phyloP scores from a whole-genome alignment of 1,284 basidiomycete species.

The Ganoderma multipileum region DNA sequence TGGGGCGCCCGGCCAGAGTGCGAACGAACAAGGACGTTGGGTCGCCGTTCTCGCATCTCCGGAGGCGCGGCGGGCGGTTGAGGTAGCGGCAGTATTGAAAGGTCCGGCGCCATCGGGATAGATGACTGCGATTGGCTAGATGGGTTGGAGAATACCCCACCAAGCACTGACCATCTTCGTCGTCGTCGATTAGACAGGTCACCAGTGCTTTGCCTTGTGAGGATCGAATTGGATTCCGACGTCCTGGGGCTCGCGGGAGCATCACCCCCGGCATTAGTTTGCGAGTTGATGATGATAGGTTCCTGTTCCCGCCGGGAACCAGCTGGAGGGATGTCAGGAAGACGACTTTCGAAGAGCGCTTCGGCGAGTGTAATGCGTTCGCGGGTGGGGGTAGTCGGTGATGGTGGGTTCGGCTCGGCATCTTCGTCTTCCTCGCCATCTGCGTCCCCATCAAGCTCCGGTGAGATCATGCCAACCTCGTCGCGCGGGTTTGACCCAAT shows the following conservation, averaged over 20 bases:
- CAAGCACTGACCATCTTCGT: conserved; percentile 63
- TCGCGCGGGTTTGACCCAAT: conserved; percentile 38
- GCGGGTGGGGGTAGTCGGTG: conserved; percentile 46
- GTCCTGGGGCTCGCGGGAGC: conserved; percentile 55
- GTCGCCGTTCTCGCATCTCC: conserved; percentile 34
- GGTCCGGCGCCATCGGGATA: conserved; percentile 34
- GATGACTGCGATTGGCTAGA: conserved; percentile 34
- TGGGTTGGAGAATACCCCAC: conserved; percentile 47
- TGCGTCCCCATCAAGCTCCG: conserved; percentile 46
- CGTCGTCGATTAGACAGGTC: conserved; percentile 46
- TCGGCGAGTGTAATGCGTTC: conserved; percentile 76
- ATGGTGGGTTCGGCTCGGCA: conserved; percentile 43
- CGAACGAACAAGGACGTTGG: conserved; percentile 33
- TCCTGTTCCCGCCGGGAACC: conserved; percentile 72
- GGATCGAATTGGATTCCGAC: conserved; percentile 50
- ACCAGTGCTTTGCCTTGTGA: conserved; percentile 38
- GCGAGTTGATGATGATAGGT: conserved; percentile 62
- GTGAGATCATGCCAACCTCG: conserved; percentile 39
- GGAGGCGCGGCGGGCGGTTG: conserved; percentile 33
- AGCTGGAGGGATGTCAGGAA: conserved; percentile 73
- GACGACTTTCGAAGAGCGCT: conserved; percentile 76
- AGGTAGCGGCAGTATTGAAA: conserved; percentile 25
- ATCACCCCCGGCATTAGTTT: conserved; percentile 47
- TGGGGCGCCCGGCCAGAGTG: conserved; percentile 35
- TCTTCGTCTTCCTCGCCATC: conserved; percentile 73